phyloP scores from a whole-genome alignment of 495 filamentous ascomycete genomes.

The Xylaria cubensis region DNA sequence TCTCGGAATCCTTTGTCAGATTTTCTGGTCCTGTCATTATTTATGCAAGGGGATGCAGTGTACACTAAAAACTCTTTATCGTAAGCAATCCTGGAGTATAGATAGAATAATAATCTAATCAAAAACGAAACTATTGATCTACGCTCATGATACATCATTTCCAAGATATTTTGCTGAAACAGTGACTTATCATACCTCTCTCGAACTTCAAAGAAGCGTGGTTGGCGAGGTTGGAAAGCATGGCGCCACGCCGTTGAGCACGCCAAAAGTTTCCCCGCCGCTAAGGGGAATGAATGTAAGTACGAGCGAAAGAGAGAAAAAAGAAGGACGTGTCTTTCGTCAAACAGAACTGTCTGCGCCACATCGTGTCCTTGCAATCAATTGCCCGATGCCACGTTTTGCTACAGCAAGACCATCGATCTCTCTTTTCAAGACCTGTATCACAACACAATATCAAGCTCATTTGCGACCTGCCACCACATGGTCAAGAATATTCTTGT shows the following conservation, averaged over 20 bases:
- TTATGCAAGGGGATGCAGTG: slow-evolving; percentile 13
- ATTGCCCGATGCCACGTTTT: slow-evolving; percentile 21
- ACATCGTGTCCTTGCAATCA: slow-evolving; percentile 19
- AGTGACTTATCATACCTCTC: neutral
- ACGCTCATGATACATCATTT: slow-evolving; percentile 7
- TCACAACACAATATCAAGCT: slow-evolving; percentile 13
- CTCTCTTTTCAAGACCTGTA: neutral
- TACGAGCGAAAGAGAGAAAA: neutral
- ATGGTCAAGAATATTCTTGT: neutral
- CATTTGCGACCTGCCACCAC: slow-evolving; percentile 7
- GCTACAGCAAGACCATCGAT: neutral
- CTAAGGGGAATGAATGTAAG: neutral
- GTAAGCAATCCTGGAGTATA: neutral
- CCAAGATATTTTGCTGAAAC: slow-evolving; percentile 3
- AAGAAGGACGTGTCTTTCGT: neutral
- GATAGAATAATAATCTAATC: neutral
- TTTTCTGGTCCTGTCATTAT: slow-evolving; percentile 19
- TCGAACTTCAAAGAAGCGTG: neutral
- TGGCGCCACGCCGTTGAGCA: neutral
- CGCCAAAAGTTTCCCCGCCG: neutral
- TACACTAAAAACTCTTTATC: neutral
- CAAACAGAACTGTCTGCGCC: slow-evolving; percentile 2
- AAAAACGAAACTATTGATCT: slow-evolving; percentile 23
- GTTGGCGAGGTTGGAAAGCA: neutral
- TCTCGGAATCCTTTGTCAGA: slow-evolving; percentile 20